Evolutionary conservation across 257 asterid genomes (phyloP).

Genomic region (Rauvolfia tetraphylla): DNA sequence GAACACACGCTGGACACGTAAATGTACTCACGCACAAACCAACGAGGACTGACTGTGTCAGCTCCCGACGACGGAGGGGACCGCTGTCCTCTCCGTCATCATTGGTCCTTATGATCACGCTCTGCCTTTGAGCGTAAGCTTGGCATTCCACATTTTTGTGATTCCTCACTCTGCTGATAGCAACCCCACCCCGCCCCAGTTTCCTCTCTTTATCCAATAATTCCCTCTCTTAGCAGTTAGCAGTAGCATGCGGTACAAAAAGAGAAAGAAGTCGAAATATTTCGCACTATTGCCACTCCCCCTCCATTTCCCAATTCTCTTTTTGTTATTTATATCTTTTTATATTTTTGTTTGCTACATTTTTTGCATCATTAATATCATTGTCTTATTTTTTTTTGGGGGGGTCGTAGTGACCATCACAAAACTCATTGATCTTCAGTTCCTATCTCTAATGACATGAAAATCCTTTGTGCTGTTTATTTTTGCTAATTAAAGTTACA

Average conservation of each 20-base stretch:
- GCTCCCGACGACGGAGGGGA: background rate
- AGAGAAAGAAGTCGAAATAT: too few species aligned
- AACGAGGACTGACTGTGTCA: background rate
- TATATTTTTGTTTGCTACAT: too few species aligned
- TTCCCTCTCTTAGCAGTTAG: background rate
- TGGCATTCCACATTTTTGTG: background rate
- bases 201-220: background rate
- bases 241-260: too few species aligned
- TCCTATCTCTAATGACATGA: too few species aligned
- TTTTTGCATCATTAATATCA: too few species aligned
- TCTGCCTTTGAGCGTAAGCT: background rate
- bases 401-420: too few species aligned
- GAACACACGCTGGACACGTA: background rate
- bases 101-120: background rate
- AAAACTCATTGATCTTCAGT: too few species aligned
- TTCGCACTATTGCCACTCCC: too few species aligned
- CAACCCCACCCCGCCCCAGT: background rate
- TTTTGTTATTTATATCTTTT: background rate
- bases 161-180: background rate
- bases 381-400: too few species aligned
- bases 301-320: too few species aligned
- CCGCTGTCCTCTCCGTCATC: background rate
- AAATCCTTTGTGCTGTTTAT: too few species aligned
- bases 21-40: background rate
- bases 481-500: too few species aligned